These are phyloP conservation scores for Austroboletus sp. DNA, from an alignment of 1,284 basidiomycete species.

Conservation along the genomic window DNA sequence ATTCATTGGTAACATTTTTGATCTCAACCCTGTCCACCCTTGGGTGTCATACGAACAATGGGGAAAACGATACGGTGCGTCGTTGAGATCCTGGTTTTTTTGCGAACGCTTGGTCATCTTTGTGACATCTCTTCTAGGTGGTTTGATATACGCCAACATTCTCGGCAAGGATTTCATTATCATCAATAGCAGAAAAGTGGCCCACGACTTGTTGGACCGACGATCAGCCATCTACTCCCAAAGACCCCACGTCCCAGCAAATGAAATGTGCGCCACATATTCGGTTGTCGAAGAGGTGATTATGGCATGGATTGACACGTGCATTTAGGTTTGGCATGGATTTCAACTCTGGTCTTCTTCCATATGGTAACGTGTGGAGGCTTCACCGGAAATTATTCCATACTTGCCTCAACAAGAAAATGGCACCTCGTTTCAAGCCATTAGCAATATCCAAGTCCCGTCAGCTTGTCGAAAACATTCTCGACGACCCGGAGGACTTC, in stretches of 20 bases:
- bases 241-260: conserved; percentile 30
- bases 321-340: conserved; percentile 28
- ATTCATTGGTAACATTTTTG: conserved; percentile 24
- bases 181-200: conserved; percentile 35
- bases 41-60: conserved; percentile 32
- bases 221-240: conserved; percentile 40
- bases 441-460: conserved; percentile 18
- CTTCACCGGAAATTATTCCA: conserved; percentile 26
- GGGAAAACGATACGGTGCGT: conserved; percentile 27
- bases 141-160: conserved; percentile 31
- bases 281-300: background rate
- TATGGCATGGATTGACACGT: background rate
- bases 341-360: conserved; percentile 26
- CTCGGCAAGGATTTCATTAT: conserved; percentile 37
- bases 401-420: conserved; percentile 14
- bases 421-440: conserved; percentile 7
- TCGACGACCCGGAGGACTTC: conserved; percentile 18
- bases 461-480: conserved; percentile 22
- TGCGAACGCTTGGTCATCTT: background rate
- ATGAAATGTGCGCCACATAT: conserved; percentile 15
- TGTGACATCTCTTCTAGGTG: conserved; percentile 20
- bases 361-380: conserved; percentile 24
- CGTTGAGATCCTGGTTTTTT: background rate
- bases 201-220: conserved; percentile 38
- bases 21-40: conserved; percentile 14